Conservation (phyloP, 768 basidiomycete genomes). For the Tricholoma sp. region DNA sequence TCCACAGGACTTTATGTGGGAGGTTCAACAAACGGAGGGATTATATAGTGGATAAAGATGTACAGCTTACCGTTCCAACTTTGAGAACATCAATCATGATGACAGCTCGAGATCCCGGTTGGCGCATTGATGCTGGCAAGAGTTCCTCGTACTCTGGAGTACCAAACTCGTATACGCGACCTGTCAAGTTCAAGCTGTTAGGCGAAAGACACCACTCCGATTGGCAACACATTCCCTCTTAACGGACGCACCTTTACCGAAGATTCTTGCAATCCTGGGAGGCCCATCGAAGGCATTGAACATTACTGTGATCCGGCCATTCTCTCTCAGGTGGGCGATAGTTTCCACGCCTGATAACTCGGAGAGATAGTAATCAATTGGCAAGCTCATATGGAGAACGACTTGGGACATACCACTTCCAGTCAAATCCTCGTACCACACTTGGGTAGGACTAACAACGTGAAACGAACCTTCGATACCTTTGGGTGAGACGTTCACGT, state of each 20-base stretch:
- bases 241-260: slow-evolving; percentile 44
- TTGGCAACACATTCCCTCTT: neutral
- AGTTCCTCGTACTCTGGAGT: slow-evolving; percentile 53
- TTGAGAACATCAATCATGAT: slow-evolving; percentile 59
- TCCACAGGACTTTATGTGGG: slow-evolving; percentile 53
- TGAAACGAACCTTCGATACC: slow-evolving; percentile 58
- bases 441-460: slow-evolving; percentile 42
- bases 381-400: neutral
- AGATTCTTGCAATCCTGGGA: slow-evolving; percentile 52
- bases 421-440: slow-evolving; percentile 74
- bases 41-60: neutral
- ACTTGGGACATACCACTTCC: slow-evolving; percentile 51
- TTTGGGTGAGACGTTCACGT: slow-evolving; percentile 68
- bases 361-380: no score
- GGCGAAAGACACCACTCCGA: neutral
- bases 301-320: slow-evolving; percentile 54
- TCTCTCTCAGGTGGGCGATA: slow-evolving; percentile 50
- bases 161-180: slow-evolving; percentile 57
- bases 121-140: slow-evolving; percentile 40
- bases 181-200: no score
- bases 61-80: slow-evolving; percentile 39
- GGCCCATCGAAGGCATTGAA: slow-evolving; percentile 61
- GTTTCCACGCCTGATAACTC: slow-evolving; percentile 32
- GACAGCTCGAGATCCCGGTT: slow-evolving; percentile 53
- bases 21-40: neutral